These are phyloP conservation scores for Fragaria nilgerrensis DNA, from an alignment of 306 rosid species.

Conservation along the genomic window DNA sequence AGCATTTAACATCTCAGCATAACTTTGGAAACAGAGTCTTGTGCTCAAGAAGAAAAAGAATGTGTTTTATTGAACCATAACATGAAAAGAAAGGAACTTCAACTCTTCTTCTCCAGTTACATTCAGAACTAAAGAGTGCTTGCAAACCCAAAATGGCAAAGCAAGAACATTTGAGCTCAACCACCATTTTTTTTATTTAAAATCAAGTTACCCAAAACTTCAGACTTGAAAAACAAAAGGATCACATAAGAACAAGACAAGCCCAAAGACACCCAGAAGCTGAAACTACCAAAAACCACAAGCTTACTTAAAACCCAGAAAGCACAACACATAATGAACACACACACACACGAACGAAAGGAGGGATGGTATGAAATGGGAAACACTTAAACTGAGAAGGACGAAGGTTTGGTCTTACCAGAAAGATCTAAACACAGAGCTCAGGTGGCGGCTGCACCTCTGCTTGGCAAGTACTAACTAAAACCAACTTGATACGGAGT, in stretches of 20 bases:
- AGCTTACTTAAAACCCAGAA: not conserved
- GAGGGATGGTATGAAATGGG: not conserved
- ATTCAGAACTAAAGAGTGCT: not conserved
- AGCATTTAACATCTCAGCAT: slow-evolving; percentile 14
- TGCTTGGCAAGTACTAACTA: not conserved
- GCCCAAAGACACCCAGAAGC: not conserved
- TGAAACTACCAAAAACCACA: not conserved
- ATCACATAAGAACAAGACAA: not conserved
- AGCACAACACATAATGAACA: not conserved
- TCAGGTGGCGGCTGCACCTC: slow-evolving; percentile 4
- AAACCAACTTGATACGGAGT: not conserved
- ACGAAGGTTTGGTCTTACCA: slow-evolving; percentile 18
- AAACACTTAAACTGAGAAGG: not conserved
- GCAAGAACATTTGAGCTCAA: slow-evolving; percentile 7
- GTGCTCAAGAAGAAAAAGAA: not conserved
- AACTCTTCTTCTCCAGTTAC: slow-evolving; percentile 6
- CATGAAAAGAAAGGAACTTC: slow-evolving; percentile 9
- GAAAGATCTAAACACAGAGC: slow-evolving; percentile 10
- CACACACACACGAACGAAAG: not conserved
- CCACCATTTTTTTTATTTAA: not conserved
- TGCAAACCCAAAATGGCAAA: not conserved
- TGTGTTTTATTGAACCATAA: not conserved
- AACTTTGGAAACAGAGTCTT: slow-evolving; percentile 2
- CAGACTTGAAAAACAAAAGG: not conserved
- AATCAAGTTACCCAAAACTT: not conserved